Evolutionary conservation across 148 eudicot species (phyloP).

Genomic region (Camellia lanceoleosa): DNA sequence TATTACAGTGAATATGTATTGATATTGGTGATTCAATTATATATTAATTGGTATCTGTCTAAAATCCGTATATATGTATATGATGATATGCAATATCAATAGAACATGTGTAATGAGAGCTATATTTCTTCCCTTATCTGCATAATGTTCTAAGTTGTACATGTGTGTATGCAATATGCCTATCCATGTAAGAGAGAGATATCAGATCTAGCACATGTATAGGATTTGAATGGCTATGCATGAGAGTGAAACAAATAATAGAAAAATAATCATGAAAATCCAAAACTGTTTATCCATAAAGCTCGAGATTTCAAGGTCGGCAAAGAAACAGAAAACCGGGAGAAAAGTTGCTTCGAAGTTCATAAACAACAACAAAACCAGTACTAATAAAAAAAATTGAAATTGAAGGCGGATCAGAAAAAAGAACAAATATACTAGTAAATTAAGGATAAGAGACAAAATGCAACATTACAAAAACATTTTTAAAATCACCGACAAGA

Average conservation of each 20-base stretch:
- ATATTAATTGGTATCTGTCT: no score
- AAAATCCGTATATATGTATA: no score
- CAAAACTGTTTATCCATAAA: background rate
- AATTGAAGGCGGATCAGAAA: background rate
- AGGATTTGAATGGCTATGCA: background rate
- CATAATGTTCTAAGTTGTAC: no score
- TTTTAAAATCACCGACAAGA: constrained; percentile 26
- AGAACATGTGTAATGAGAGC: no score
- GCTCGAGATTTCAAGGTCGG: constrained; percentile 5
- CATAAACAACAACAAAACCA: constrained; percentile 9
- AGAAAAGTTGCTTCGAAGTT: constrained; percentile 18
- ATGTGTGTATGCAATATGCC: no score
- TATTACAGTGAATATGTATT: no score
- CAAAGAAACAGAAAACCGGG: constrained; percentile 31
- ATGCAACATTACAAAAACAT: background rate
- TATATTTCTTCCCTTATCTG: no score
- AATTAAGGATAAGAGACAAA: background rate
- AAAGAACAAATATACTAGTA: background rate
- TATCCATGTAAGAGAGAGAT: background rate
- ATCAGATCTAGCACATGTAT: background rate
- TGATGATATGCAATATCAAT: no score
- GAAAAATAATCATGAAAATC: background rate
- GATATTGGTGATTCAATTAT: no score
- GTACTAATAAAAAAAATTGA: background rate
- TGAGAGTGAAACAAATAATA: background rate